Percentiles rank a stretch among this genome's conserved stretches.
Conservation (phyloP, 2,329 filamentous ascomycete species). For the Exserohilum rostratum region DNA sequence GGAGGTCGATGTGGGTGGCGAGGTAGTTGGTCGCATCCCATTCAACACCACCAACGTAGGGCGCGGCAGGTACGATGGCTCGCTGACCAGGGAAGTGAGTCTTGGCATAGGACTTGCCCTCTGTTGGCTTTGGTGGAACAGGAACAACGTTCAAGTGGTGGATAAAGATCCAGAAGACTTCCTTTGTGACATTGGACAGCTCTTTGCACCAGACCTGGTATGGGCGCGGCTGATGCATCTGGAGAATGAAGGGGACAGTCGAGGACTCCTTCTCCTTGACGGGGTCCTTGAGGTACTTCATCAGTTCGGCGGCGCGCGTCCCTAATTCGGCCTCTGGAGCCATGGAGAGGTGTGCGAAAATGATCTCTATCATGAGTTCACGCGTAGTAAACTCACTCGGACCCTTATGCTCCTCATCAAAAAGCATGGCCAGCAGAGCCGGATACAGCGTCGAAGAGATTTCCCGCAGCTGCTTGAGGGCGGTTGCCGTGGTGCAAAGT, state of each 20-base stretch:
- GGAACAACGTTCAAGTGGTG: slow-evolving; percentile 90
- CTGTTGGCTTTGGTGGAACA: slow-evolving; percentile 52
- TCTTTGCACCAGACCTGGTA: slow-evolving; percentile 96
- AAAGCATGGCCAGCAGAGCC: slow-evolving; percentile 83
- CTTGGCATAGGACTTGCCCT: slow-evolving; percentile 56
- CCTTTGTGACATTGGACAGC: slow-evolving; percentile 88
- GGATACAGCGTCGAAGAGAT: slow-evolving; percentile 85
- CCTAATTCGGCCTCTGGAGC: slow-evolving; percentile 62
- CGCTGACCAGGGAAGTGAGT: slow-evolving; percentile 83
- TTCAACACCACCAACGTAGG: slow-evolving; percentile 95
- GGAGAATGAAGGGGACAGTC: slow-evolving; percentile 83
- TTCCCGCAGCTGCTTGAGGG: slow-evolving; percentile 78
- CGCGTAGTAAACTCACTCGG: slow-evolving; percentile 96
- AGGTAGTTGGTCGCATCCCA: slow-evolving; percentile 99
- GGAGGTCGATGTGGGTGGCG: slow-evolving; percentile 86
- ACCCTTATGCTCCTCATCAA: slow-evolving; percentile 97
- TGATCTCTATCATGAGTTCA: slow-evolving; percentile 83
- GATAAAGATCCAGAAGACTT: slow-evolving; percentile 99
- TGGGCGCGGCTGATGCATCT: slow-evolving; percentile 84
- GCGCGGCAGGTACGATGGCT: slow-evolving; percentile 89
- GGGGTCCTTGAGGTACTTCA: slow-evolving; percentile 81
- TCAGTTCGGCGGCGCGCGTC: slow-evolving; percentile 72
- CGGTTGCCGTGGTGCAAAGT: slow-evolving; percentile 87
- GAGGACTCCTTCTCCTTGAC: slow-evolving; percentile 72
- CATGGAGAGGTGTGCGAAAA: slow-evolving; percentile 86